Percentiles rank a stretch among this genome's conserved stretches.
Conservation (phyloP, 345 rosid genomes). For the Dimocarpus longan region DNA sequence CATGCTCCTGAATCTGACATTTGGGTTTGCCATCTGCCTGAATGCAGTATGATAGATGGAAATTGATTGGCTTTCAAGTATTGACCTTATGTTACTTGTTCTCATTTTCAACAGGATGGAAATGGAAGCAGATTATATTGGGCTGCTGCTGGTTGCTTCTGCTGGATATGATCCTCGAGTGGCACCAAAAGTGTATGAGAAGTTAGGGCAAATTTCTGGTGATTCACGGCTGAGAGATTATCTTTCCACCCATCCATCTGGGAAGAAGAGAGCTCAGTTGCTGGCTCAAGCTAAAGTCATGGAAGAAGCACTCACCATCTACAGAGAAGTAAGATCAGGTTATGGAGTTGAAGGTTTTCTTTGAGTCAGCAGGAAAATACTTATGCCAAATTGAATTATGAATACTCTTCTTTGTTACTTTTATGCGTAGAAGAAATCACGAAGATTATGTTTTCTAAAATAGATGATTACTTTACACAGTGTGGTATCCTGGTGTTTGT, state of each 20-base stretch:
- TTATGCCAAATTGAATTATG: background rate
- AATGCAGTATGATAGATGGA: background rate
- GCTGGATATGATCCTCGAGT: slow-evolving; percentile 91
- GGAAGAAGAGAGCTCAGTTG: slow-evolving; percentile 74
- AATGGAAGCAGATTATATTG: slow-evolving; percentile 91
- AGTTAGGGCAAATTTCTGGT: slow-evolving; percentile 68
- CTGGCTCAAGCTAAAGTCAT: slow-evolving; percentile 80
- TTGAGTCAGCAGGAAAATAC: slow-evolving; percentile 27
- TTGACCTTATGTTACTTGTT: slow-evolving; percentile 3
- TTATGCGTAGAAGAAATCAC: background rate
- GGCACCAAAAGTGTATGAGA: slow-evolving; percentile 81
- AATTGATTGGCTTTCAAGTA: background rate
- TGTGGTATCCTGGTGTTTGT: background rate
- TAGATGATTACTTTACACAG: background rate
- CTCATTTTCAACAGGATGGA: slow-evolving; percentile 68
- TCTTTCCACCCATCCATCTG: slow-evolving; percentile 95
- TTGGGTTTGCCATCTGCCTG: background rate
- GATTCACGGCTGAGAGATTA: slow-evolving; percentile 54
- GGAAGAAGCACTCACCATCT: slow-evolving; percentile 84
- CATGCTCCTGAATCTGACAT: background rate
- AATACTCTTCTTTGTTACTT: background rate
- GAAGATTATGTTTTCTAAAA: no score
- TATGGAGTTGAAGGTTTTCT: slow-evolving; percentile 81
- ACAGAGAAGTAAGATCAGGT: slow-evolving; percentile 66
- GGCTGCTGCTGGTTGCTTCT: slow-evolving; percentile 75